Evolutionary conservation across 345 rosid species (phyloP), one percentile per base, ranked within the genome.

Genomic region (Lumnitzera littorea): DNA sequence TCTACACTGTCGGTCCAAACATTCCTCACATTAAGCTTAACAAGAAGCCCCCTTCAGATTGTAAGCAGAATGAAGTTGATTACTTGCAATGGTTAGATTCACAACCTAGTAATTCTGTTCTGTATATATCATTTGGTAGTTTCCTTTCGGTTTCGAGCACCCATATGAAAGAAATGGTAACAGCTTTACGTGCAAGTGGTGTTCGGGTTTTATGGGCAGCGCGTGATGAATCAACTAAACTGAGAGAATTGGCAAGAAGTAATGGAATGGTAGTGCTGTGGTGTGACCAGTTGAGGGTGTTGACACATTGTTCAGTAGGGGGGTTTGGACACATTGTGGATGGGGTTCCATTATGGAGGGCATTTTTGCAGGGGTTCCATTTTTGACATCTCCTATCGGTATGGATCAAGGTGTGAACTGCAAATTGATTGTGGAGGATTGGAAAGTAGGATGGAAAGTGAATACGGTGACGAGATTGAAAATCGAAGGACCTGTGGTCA

Each of bases 221-320:
- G 12, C 70, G 78, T 0, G 66, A 53, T 1, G 71, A 64, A 31
- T 48, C 49, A 55, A 25, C 48, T 3, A 11, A 36, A 55, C 10
- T 57, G 31, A 25, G 48, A 47, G 63, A 63, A 1, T 3, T 15
- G 16, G 53, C 55, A 11, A 58, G 69, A 5, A 61, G 55, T 5
- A 46, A 1, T 56, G 76, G 84, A 16, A 3, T 76, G 13, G 70
- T 76, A 56, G 59, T 79, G 48, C 72, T 82, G 11, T 88, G 86
- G 90, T 80, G 90, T 17, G 77, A 82, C 54, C 90, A 83, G 58
- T 47, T 75, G 50, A 76, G 48, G 55, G 79, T 75, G 62, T 36
- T 75, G 64, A 36, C 20, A 3, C 79, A 75, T 53, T 15, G 64
- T 47, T 64, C 76, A 1, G 47, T 75, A 0, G 75, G 67, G 6